Evolutionary conservation across 1,284 basidiomycete genomes (phyloP).

Genomic region (Inonotus hispidus): DNA sequence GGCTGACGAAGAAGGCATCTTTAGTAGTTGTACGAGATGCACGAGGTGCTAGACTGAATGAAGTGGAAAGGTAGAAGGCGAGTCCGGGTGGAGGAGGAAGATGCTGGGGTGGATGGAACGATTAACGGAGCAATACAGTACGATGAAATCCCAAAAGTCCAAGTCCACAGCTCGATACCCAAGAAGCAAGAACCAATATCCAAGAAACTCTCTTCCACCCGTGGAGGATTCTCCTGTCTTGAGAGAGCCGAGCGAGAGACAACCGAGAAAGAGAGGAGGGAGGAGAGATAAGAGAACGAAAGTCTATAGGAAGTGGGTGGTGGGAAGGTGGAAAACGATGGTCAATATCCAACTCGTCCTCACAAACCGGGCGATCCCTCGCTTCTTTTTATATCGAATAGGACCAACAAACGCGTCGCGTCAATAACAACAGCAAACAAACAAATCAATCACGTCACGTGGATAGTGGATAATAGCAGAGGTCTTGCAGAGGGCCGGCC

Average conservation of each 20-base stretch:
- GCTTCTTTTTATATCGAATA: constrained; percentile 11
- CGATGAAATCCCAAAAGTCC: neutral
- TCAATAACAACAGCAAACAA: constrained; percentile 3
- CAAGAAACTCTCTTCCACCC: neutral
- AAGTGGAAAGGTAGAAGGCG: neutral
- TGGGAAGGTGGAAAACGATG: constrained; percentile 5
- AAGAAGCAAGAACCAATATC: neutral
- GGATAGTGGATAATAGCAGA: neutral
- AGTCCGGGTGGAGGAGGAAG: neutral
- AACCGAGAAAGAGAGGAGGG: neutral
- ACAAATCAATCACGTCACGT: neutral
- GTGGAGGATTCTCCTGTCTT: neutral
- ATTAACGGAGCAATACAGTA: neutral
- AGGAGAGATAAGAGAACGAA: neutral
- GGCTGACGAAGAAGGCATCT: neutral
- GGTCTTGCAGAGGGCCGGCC: neutral
- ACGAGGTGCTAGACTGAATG: too few relatives aligned
- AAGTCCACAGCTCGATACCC: neutral
- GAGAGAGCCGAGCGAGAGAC: neutral
- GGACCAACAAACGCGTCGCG: constrained; percentile 19
- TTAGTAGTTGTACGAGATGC: neutral
- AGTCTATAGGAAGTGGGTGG: constrained; percentile 8
- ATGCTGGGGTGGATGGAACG: neutral
- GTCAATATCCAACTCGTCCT: constrained; percentile 14
- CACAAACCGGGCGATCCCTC: neutral